Evolutionary conservation across 495 filamentous ascomycete species (phyloP), one percentile per base, ranked within the genome.

Genomic region (Daldinia concentrica): DNA sequence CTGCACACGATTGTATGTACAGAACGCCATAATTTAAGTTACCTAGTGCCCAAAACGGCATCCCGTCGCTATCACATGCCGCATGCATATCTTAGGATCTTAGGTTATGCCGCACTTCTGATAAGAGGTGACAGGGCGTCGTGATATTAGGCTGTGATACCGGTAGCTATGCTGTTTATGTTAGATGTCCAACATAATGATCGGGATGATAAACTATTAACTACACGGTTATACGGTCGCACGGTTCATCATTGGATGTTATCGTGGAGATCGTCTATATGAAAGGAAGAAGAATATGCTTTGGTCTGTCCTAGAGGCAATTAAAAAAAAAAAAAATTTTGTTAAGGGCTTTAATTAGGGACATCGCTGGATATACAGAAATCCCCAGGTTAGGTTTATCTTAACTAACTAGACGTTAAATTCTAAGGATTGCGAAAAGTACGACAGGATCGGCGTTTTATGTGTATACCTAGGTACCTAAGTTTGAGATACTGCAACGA

Each of bases 51-150:
- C 41, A 32, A 54, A 51, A 30, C n/a, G 63, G 27, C 24, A 64
- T 66, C 55, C 56, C 56, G 64, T 57, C 30, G 54, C 39, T 54
- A 60, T 72, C 61, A 68, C 70, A 72, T 72, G 70, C 67, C 56
- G 59, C 60, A 72, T 72, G 64, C 70, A 65, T 26, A 61, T 64
- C n/a, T n/a, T n/a, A n/a, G n/a, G n/a, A n/a, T n/a, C 63, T 72
- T 54, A 27, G 45, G 48, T 57, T 68, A 56, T 60, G 69, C 54
- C 64, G 64, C 64, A 63, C 30, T 52, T 43, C 9, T 48, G 32
- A 39, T 58, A 22, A 68, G 17, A 63, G 34, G 32, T 63, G 51
- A 56, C 59, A 57, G 30, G 57, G 15, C 45, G 55, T 54, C 12
- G 24, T 56, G 60, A 12, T 61, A 59, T 68, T 59, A 64, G 65